Evolutionary conservation across 768 basidiomycete species (phyloP).

Genomic region (Plicaturopsis crispa): DNA sequence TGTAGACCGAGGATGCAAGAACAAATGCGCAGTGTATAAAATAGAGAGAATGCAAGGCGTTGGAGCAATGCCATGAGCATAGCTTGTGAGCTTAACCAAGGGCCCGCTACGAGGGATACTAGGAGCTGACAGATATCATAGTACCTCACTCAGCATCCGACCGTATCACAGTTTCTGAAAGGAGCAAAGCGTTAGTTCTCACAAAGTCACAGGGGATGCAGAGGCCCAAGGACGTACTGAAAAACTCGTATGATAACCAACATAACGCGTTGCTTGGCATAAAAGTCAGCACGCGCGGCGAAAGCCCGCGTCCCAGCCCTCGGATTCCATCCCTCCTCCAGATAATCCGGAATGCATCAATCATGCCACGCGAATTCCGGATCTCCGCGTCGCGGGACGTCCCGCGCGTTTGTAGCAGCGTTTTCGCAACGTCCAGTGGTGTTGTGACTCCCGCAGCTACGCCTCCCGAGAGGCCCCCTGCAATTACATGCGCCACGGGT

Average conservation of each 20-base stretch:
- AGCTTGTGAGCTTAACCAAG: no score
- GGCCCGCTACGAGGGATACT: no score
- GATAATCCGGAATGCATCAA: conserved; percentile 84
- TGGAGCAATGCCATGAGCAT: no score
- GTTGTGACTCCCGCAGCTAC: conserved; percentile 95
- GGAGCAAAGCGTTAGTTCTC: no score
- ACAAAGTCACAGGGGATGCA: no score
- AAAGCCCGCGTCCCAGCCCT: conserved; percentile 82
- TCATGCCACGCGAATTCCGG: conserved; percentile 74
- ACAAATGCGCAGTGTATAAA: no score
- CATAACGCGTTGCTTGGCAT: conserved; percentile 97
- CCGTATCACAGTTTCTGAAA: no score
- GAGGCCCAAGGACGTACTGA: conserved; percentile 81
- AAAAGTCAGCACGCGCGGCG: conserved; percentile 88
- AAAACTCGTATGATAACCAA: conserved; percentile 98
- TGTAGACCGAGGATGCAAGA: no score
- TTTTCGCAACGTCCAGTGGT: conserved; percentile 96
- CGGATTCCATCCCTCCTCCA: conserved; percentile 77
- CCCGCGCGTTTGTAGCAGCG: conserved; percentile 91
- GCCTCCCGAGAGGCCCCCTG: conserved; percentile 89
- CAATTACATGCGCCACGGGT: conserved; percentile 85
- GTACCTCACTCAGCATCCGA: no score
- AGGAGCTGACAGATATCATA: conserved; percentile 16
- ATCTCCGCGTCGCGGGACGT: conserved; percentile 83
- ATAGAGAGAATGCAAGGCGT: no score